These are phyloP conservation scores for Termitomyces sp. DNA, from an alignment of 768 basidiomycete genomes.

Conservation along the genomic window DNA sequence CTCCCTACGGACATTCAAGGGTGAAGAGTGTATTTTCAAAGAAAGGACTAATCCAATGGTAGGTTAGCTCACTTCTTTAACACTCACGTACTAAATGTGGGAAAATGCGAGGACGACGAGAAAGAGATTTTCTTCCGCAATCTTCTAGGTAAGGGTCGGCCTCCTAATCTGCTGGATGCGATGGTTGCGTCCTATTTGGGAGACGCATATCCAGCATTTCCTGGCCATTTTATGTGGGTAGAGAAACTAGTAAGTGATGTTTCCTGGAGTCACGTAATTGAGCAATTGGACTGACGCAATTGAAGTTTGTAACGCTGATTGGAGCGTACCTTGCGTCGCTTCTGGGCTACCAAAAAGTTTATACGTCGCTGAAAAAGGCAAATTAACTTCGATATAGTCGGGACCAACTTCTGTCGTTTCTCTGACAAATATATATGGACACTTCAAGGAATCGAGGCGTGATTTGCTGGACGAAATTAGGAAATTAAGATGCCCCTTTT, in stretches of 20 bases:
- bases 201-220: constrained; percentile 23
- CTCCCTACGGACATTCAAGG: constrained; percentile 20
- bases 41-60: constrained; percentile 31
- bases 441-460: neutral
- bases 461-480: no score
- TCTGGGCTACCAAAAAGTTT: neutral
- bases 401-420: neutral
- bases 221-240: constrained; percentile 23
- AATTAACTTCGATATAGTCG: neutral
- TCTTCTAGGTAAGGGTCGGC: constrained; percentile 11
- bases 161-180: constrained; percentile 17
- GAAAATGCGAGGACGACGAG: constrained; percentile 21
- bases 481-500: neutral
- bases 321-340: constrained; percentile 18
- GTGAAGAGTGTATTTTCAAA: constrained; percentile 24
- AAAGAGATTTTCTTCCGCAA: constrained; percentile 34
- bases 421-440: neutral
- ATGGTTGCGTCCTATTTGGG: constrained; percentile 23
- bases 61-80: neutral
- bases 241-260: constrained; percentile 23
- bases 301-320: constrained; percentile 23
- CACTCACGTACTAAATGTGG: neutral
- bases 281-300: neutral
- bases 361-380: neutral
- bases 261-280: neutral